Conservation (phyloP, 129 eudicot species). For the Flaveria sonorensis region DNA sequence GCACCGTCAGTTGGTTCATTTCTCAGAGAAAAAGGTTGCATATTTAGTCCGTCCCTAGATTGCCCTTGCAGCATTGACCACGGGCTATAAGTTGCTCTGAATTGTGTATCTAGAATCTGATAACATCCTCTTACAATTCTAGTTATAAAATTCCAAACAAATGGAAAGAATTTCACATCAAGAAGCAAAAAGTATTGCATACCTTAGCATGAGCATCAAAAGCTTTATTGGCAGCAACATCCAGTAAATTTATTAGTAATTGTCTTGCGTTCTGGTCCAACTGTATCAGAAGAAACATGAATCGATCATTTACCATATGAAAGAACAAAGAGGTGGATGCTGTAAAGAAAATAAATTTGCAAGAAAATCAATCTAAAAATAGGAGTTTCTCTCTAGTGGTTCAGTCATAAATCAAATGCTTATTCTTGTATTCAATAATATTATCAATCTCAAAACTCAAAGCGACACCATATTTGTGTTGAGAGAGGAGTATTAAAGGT, state of each 20-base stretch:
- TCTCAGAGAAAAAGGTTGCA: slow-evolving; percentile 11
- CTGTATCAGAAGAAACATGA: slow-evolving; percentile 27
- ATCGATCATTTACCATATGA: neutral
- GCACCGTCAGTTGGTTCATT: slow-evolving; percentile 2
- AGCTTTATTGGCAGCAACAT: slow-evolving; percentile 38
- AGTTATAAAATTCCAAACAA: neutral
- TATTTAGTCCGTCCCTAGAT: slow-evolving; percentile 15
- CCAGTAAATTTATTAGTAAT: slow-evolving; percentile 39
- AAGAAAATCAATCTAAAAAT: neutral
- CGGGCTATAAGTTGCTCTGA: slow-evolving; percentile 19
- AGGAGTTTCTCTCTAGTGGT: neutral
- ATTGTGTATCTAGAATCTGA: slow-evolving; percentile 42
- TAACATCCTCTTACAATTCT: neutral
- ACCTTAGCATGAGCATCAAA: slow-evolving; percentile 41
- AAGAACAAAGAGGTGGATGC: neutral
- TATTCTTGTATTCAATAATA: no score
- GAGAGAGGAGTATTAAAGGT: neutral
- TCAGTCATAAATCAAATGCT: neutral
- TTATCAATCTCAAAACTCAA: no score
- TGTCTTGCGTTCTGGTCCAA: slow-evolving; percentile 43
- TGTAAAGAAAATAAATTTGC: neutral
- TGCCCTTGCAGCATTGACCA: slow-evolving; percentile 35
- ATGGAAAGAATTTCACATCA: neutral
- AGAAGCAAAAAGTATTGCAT: slow-evolving; percentile 13
- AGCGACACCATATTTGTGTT: no score